Base-by-base conservation (phyloP, 2,329 filamentous ascomycete genomes). In the Colletotrichum ledebouriae region DNA sequence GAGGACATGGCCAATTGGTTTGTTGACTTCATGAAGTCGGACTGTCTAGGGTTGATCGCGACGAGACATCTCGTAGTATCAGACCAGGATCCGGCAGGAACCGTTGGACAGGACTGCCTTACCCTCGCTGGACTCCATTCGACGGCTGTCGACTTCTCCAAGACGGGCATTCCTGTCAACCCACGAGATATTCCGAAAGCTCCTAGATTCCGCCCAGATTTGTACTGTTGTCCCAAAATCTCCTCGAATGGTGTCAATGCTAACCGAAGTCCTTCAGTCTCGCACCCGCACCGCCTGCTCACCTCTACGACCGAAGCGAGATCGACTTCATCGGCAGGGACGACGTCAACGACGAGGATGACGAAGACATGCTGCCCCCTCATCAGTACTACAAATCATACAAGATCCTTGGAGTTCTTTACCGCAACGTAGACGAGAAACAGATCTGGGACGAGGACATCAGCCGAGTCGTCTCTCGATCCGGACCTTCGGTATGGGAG, bases 1-100 rank as follows among this genome's bases (percentile, higher is more conserved):
- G 76, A 86, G 0, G 93, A 97, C 72, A 96, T 97, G 80, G 89
- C 89, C 0, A 82, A 91, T 11, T 96, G 95, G 78, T 96, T 97
- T 71, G 84, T 97, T n/a, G 82, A 89, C 15, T 94, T 93, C 69
- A 92, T 93, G 89, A 83, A 85, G 69, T 87, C 86, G 0, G 89
- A 93, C 72, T 83, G 89, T 17, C 77, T 93, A 2, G 90, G 90
- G 0, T 75, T 89, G 50, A 92, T 94, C 71, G 89, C 90, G 0
- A 88, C 78, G 0, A 79, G 84, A 2, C 91, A 94, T 73, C 83
- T 89, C 71, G 84, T 91, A 1, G 74, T 92, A 15, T 88, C 91
- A 0, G 92, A 94, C 73, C 83, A 87, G 63, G 76, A 78, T 25
- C 42, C 72, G 0, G 29, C 73, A 0, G 91, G 91, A 0, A 90